phyloP scores from a whole-genome alignment of 345 rosid species.

The Limnanthes douglasii region DNA sequence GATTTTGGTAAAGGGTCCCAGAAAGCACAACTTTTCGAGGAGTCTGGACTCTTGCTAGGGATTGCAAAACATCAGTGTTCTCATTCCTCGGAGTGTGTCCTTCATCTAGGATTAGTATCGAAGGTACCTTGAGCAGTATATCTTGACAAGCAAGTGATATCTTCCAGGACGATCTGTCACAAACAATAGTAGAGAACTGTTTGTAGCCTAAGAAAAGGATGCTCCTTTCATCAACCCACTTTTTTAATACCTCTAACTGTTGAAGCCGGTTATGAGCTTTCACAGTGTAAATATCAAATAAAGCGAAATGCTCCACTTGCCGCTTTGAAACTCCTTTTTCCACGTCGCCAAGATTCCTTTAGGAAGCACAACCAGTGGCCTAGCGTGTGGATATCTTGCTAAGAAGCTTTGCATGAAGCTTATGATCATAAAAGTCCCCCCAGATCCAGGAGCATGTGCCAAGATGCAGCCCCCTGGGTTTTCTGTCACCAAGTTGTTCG shows the following conservation, averaged over 20 bases:
- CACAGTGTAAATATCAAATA: constrained; percentile 59
- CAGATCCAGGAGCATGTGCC: constrained; percentile 99
- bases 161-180: constrained; percentile 23
- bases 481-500: constrained; percentile 61
- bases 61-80: constrained; percentile 58
- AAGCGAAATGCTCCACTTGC: constrained; percentile 82
- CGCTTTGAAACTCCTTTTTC: constrained; percentile 81
- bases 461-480: constrained; percentile 89
- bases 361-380: constrained; percentile 78
- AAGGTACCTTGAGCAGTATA: constrained; percentile 58
- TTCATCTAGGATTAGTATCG: constrained; percentile 85
- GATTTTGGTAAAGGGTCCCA: constrained; percentile 92
- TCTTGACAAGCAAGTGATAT: constrained; percentile 44
- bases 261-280: constrained; percentile 73
- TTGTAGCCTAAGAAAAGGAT: constrained; percentile 89
- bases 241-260: constrained; percentile 53
- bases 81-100: constrained; percentile 97
- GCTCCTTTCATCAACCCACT: constrained; percentile 74
- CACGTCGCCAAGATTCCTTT: constrained; percentile 80
- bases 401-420: constrained; percentile 94
- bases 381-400: constrained; percentile 77
- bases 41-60: constrained; percentile 78
- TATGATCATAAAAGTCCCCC: constrained; percentile 91
- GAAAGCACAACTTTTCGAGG: constrained; percentile 84
- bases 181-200: constrained; percentile 77